phyloP scores from a whole-genome alignment of 805 yeast species.

The Yarrowia keelungensis region DNA sequence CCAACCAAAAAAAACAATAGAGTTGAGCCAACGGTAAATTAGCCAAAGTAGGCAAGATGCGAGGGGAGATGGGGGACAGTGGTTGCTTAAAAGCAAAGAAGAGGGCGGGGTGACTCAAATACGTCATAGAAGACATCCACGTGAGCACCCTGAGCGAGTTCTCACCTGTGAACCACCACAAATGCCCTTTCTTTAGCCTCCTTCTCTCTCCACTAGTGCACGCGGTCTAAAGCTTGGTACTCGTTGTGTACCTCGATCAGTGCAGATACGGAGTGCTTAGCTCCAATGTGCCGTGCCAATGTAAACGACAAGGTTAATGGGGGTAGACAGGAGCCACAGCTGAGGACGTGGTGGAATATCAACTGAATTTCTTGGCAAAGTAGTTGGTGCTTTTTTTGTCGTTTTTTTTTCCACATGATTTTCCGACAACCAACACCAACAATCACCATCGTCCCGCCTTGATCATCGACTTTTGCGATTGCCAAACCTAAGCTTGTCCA shows the following conservation, averaged over 20 bases:
- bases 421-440: not conserved
- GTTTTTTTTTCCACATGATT: too few species aligned
- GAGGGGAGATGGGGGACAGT: not conserved
- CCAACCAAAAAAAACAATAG: not conserved
- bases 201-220: not conserved
- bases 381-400: too few species aligned
- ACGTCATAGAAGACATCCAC: not conserved
- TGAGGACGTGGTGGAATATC: too few species aligned
- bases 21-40: conserved; percentile 18
- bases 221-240: conserved; percentile 5
- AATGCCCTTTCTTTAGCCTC: too few species aligned
- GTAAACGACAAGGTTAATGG: not conserved
- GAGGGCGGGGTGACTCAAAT: not conserved
- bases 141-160: too few species aligned
- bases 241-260: conserved; percentile 4
- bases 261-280: conserved; percentile 23
- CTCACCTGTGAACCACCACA: too few species aligned
- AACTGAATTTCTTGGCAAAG: too few species aligned
- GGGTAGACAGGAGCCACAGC: too few species aligned
- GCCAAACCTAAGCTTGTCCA: conserved; percentile 14
- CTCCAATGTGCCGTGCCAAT: conserved; percentile 18
- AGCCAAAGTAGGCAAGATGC: conserved; percentile 21
- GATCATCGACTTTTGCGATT: not conserved
- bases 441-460: not conserved
- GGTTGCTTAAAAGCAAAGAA: conserved; percentile 7